Conservation (phyloP, 305 asterid genomes). For the Plantago coronopus region DNA sequence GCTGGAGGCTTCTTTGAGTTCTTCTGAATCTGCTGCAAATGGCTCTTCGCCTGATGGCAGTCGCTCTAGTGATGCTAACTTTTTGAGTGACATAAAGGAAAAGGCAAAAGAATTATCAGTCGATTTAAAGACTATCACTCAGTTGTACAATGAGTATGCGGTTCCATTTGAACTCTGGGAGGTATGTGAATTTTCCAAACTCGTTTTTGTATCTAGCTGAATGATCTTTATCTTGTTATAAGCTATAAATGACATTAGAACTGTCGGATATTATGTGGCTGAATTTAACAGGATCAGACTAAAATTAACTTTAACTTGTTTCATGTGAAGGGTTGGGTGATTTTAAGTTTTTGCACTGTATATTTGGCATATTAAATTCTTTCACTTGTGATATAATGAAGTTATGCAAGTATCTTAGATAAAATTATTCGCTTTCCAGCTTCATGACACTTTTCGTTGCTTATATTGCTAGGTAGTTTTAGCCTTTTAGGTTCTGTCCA, state of each 20-base stretch:
- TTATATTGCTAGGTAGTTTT: not conserved
- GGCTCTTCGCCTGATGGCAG: constrained; percentile 38
- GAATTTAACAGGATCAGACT: not conserved
- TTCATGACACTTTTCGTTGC: not conserved
- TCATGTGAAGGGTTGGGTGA: not conserved
- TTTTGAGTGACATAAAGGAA: constrained; percentile 37
- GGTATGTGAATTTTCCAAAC: constrained; percentile 44
- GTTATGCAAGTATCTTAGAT: not conserved
- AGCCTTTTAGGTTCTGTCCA: not conserved
- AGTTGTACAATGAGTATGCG: constrained; percentile 89
- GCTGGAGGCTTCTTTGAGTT: constrained; percentile 48
- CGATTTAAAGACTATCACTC: constrained; percentile 88
- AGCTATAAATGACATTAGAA: constrained; percentile 4
- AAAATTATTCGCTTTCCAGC: constrained; percentile 3
- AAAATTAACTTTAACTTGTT: not conserved
- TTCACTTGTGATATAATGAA: too few species aligned
- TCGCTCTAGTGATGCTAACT: constrained; percentile 34
- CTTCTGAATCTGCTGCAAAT: constrained; percentile 42
- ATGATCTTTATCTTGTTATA: constrained; percentile 16
- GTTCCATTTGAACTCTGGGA: constrained; percentile 94
- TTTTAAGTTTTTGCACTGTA: not conserved
- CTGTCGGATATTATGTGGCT: not conserved
- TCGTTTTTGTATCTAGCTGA: constrained; percentile 18
- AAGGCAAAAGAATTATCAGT: constrained; percentile 73
- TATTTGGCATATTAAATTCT: not conserved